Base-by-base conservation (phyloP, 371 early-diverging fungal species). In the Mortierella sp. region DNA sequence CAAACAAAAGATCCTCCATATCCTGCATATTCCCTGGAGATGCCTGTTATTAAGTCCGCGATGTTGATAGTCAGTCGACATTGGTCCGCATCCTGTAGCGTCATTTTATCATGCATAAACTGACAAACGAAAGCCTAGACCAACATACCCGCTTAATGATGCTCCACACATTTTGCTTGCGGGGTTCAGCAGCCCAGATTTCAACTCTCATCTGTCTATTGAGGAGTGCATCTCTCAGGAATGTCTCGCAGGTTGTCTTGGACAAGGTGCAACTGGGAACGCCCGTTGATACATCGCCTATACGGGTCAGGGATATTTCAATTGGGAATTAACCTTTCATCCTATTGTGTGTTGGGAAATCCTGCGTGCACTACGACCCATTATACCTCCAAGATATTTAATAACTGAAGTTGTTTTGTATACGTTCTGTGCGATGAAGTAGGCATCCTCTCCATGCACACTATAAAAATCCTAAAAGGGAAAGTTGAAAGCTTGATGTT, bases 21-120 rank as follows among this genome's bases (percentile, higher is more conserved):
- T 90, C 92, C 74, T 94, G 93, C 60, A 97, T 78, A 69, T 98
- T 97, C 22, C 98, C 98, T 4, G 98, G 98, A 2, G 98, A 97
- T 6, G 97, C 98, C 62, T 62, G 28, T 40, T 28, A 13, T 36
- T 21, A 4, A 33, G n/a, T 36, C 9, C 6, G 36, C 7, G n/a
- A 21, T 33, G 24, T 11, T 28, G 55, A 55, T 55, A 4, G 9
- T 24, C 50, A 41, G 43, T 41, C 10, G 13, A 8, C 1, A 13
- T 41, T 41, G 43, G 10, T 41, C 13, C 13, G 43, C 43, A 13
- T 41, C 13, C 13, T 41, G 43, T 10, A 41, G 43, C 43, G 10
- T 41, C 43, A 41, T 41, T 8, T 3, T 8, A 13, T 13, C 43
- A 41, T 41, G 8, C 8, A 10, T 41, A 41, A 41, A 41, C 3